Conservation (phyloP, 2,329 filamentous ascomycete genomes). For the Trichoderma sp. region DNA sequence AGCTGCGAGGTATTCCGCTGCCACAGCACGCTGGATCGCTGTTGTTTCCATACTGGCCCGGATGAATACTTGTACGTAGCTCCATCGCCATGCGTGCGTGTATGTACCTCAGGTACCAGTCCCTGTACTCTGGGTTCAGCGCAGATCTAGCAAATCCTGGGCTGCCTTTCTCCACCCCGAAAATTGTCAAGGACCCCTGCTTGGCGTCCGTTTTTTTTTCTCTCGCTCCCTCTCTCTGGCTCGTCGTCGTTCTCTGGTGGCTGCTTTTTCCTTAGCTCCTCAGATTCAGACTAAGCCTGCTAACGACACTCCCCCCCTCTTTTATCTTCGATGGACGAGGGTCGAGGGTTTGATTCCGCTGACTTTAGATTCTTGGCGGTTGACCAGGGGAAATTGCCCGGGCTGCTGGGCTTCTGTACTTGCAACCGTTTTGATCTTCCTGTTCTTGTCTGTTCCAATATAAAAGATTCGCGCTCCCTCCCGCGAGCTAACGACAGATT, state of each 20-base stretch:
- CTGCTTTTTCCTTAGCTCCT: neutral
- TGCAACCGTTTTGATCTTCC: neutral
- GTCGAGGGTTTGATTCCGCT: neutral
- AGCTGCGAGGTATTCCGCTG: no score
- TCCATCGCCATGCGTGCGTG: neutral
- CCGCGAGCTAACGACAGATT: neutral
- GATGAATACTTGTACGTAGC: no score
- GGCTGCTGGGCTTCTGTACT: neutral
- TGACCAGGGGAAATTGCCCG: constrained; percentile 20
- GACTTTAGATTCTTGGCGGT: neutral
- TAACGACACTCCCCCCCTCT: neutral
- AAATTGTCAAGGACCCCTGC: constrained; percentile 1
- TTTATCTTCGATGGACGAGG: neutral
- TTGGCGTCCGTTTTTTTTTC: neutral
- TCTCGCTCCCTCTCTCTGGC: no score
- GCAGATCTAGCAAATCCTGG: constrained; percentile 6
- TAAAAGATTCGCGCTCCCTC: constrained; percentile 18
- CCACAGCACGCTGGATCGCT: neutral
- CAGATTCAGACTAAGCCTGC: neutral
- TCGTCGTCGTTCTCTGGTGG: neutral
- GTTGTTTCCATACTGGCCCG: neutral
- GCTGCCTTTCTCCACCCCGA: neutral
- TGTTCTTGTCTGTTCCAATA: neutral
- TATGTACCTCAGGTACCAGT: constrained; percentile 7
- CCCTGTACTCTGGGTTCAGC: neutral